A percentile compares a stretch with the other conserved stretches of the same genome.
Conservation (phyloP, 768 basidiomycete species). For the Phylloporus rhodoxanthus region DNA sequence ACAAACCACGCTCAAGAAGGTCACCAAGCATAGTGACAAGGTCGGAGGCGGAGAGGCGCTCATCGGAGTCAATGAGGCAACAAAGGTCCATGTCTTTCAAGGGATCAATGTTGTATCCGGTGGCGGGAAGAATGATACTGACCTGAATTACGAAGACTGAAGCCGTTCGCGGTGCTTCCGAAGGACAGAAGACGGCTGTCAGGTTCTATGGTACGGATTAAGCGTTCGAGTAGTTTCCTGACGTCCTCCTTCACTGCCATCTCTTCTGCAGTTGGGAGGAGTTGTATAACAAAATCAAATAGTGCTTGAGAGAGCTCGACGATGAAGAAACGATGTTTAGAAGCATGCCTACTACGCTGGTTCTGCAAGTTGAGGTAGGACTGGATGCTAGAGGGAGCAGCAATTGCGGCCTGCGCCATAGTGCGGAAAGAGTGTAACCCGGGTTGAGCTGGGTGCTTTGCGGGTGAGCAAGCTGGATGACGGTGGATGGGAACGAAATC, state of each 20-base stretch:
- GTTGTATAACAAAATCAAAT: conserved; percentile 90
- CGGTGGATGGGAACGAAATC: conserved; percentile 19
- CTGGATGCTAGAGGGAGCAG: conserved; percentile 15
- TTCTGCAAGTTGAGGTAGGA: conserved; percentile 31
- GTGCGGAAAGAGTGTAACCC: conserved; percentile 1
- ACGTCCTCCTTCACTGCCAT: conserved; percentile 95
- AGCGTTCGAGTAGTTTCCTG: conserved; percentile 86
- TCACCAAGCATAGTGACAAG: conserved; percentile 92
- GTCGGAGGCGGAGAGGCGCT: conserved; percentile 75
- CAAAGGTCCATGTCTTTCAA: conserved; percentile 93
- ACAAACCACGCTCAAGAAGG: conserved; percentile 85
- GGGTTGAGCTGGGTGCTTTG: conserved; percentile 4
- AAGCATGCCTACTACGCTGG: conserved; percentile 32
- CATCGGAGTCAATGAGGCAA: conserved; percentile 87
- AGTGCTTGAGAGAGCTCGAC: conserved; percentile 83
- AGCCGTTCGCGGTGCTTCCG: conserved; percentile 95
- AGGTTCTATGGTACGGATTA: conserved; percentile 93
- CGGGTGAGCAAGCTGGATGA: conserved; percentile 4
- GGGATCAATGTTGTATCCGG: conserved; percentile 8
- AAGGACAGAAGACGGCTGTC: conserved; percentile 87
- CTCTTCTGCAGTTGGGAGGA: conserved; percentile 85
- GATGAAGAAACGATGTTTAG: conserved; percentile 59
- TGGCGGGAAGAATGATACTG: conserved; percentile 14
- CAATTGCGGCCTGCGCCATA: conserved; percentile 30
- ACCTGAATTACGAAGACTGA: conserved; percentile 96